A percentile compares a stretch with the other conserved stretches of the same genome.
Conservation (phyloP, 208 protist species). For the Leishmania gerbilli region DNA sequence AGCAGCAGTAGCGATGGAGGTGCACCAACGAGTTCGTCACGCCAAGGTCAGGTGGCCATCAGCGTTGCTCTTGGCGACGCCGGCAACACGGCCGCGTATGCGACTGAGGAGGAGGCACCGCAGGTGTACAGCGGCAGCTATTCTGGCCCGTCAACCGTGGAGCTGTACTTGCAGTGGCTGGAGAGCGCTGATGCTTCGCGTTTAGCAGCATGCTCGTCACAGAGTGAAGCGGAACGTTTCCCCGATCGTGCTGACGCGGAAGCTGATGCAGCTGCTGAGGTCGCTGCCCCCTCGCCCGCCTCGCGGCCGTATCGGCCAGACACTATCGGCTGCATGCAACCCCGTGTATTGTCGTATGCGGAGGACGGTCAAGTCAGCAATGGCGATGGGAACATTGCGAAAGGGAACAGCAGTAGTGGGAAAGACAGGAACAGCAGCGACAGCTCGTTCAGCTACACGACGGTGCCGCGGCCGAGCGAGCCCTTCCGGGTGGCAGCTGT, state of each 20-base stretch:
- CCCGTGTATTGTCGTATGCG: neutral
- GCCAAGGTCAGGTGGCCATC: neutral
- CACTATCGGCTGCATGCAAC: neutral
- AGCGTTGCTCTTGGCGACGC: neutral
- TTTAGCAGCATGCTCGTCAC: neutral
- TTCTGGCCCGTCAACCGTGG: constrained; percentile 11
- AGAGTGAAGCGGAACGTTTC: too few relatives aligned
- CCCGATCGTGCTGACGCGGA: neutral
- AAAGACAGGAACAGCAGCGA: neutral
- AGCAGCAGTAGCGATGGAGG: constrained; percentile 4
- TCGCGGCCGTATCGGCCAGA: neutral
- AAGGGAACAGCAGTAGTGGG: neutral
- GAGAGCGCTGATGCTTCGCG: neutral
- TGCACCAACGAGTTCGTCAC: constrained; percentile 3
- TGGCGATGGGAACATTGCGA: neutral
- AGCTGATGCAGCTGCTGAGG: neutral
- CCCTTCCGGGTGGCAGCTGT: constrained; percentile 20
- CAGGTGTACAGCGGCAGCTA: neutral
- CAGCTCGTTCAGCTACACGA: constrained; percentile 8
- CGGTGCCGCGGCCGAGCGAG: constrained; percentile 4
- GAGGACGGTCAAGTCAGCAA: constrained; percentile 11
- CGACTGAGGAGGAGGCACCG: constrained; percentile 9
- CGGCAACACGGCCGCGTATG: constrained; percentile 1
- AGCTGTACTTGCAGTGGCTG: constrained; percentile 31
- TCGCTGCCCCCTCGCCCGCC: neutral